Conservation (phyloP, 352 stramenopile species). For the Globisporangium perplexum region DNA sequence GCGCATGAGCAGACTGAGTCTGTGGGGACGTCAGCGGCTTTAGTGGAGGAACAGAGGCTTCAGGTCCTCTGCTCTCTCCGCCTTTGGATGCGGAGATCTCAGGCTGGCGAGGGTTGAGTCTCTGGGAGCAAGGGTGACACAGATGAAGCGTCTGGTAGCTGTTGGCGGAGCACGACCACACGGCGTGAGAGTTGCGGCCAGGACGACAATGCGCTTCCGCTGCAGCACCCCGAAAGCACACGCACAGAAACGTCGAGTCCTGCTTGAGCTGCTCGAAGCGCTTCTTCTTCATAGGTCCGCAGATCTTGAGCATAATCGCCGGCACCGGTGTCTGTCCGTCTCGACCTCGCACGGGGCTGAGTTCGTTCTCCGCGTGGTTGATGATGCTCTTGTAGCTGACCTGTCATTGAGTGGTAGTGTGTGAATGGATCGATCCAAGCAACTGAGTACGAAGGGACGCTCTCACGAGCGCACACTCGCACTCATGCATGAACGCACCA, state of each 20-base stretch:
- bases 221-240: background rate
- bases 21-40: conserved; percentile 9
- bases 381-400: conserved; percentile 43
- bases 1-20: conserved; percentile 23
- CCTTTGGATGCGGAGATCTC: background rate
- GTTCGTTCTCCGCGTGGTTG: conserved; percentile 20
- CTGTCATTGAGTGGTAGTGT: conserved; percentile 8
- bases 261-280: conserved; percentile 40
- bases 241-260: conserved; percentile 32
- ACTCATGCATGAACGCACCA: too few relatives aligned
- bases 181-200: background rate
- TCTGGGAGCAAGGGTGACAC: conserved; percentile 28
- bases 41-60: background rate
- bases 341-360: conserved; percentile 7
- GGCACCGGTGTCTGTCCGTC: conserved; percentile 20
- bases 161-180: too few relatives aligned
- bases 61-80: background rate
- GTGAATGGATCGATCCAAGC: too few relatives aligned
- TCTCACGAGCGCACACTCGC: background rate
- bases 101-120: conserved; percentile 18
- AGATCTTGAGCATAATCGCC: conserved; percentile 26
- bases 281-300: conserved; percentile 23
- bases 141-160: conserved; percentile 43
- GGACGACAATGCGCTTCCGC: background rate
- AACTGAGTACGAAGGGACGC: background rate